Base-by-base conservation (phyloP, 805 yeast species). In the Candida nanaspora region DNA sequence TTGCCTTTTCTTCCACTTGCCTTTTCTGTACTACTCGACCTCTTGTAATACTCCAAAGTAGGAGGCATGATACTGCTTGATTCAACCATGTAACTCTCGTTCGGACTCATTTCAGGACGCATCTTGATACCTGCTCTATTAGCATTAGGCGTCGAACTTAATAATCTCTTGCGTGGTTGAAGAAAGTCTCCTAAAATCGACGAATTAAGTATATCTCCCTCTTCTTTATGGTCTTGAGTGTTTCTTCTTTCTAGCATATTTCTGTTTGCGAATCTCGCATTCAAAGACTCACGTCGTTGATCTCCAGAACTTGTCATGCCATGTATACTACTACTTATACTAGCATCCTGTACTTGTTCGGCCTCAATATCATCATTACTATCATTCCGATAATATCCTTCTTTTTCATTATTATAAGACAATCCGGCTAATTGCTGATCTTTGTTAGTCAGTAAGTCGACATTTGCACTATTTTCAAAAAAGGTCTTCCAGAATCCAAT, bases 401-500 rank as follows among this genome's bases (percentile, higher is more conserved):
- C 6, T 6, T 27, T 13, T 9, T 27, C n/a, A 30, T 30, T 16
- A 5, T 30, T 20, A 30, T n/a, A 15, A 14, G n/a, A 28, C n/a
- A 11, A 14, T 10, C 6, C 30, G 5, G 10, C 30, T 28, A 14
- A 13, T 16, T 6, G n/a, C 6, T 21, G 6, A 21, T 21, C 35
- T 6, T 14, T 33, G 4, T 20, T 21, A 11, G 50, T 55, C 23
- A 48, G 42, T 18, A 59, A 54, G 34, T 53, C 59, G 26, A 56
- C 64, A 39, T 58, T 53, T 2, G 65, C 63, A 21, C 62, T 61
- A 42, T 58, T 57, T 39, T 87, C 95, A 50, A 86, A 75, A 60
- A 87, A 82, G 26, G 73, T 72, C 53, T 85, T 85, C 82, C 94
- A 80, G 60, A 86, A 85, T 41, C 74, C 72, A 6, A 77, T 79